A percentile compares a stretch with the other conserved stretches of the same genome.
Evolutionary conservation across 371 early-diverging fungal genomes (phyloP).

Genomic region (Dichotomocladium elegans): DNA sequence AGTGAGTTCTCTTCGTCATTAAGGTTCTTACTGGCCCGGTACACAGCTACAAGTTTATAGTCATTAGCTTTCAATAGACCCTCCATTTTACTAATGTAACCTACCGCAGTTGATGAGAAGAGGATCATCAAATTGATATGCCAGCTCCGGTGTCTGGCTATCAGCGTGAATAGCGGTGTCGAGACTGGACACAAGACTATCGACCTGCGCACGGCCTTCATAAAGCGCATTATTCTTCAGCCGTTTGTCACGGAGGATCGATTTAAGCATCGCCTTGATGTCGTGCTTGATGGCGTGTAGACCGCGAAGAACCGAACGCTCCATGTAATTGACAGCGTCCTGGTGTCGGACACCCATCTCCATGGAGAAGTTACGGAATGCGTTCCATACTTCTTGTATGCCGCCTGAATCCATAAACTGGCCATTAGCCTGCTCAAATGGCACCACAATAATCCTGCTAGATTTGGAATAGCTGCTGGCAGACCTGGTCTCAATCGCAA

Average conservation of each 20-base stretch:
- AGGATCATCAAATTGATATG: conserved; percentile 28
- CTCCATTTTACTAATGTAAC: no score
- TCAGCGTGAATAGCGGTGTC: conserved; percentile 22
- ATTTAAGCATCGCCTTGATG: conserved; percentile 24
- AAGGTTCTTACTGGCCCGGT: conserved; percentile 23
- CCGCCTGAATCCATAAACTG: conserved; percentile 41
- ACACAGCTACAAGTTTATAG: conserved; percentile 11
- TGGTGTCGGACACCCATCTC: conserved; percentile 39
- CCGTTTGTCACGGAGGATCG: conserved; percentile 27
- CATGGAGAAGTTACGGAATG: conserved; percentile 32
- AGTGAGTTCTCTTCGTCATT: conserved; percentile 39
- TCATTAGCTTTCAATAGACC: neutral
- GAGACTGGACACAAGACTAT: conserved; percentile 19
- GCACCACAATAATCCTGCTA: conserved; percentile 17
- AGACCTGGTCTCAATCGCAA: conserved; percentile 23
- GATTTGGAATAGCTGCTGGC: conserved; percentile 24
- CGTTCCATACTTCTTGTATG: conserved; percentile 41
- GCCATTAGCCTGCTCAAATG: conserved; percentile 24
- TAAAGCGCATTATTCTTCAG: conserved; percentile 29
- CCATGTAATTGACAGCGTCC: conserved; percentile 31
- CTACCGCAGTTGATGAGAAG: conserved; percentile 31
- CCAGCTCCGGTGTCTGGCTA: conserved; percentile 21
- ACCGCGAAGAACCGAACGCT: conserved; percentile 29
- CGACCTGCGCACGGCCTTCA: conserved; percentile 27
- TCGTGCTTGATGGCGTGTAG: conserved; percentile 35